Base-by-base conservation (phyloP, 2,329 filamentous ascomycete species). In the Colletotrichum sp. region DNA sequence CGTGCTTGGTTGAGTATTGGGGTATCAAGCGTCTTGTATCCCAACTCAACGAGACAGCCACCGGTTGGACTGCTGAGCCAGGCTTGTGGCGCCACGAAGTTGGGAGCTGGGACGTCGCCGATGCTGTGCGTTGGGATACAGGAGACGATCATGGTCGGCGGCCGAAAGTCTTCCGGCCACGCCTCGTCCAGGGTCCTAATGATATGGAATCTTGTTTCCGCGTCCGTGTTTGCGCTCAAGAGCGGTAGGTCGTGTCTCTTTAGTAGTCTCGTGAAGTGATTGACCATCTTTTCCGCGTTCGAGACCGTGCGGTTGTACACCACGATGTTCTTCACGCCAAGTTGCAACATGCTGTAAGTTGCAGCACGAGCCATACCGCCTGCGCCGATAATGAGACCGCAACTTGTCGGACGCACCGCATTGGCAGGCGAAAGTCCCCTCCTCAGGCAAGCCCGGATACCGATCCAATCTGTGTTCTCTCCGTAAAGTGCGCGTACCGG, bases 401-500 rank as follows among this genome's bases (percentile, higher is more conserved):
- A 90, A 3, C 88, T 89, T 12, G 84, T 87, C 0, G 90, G 86
- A 5, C 91, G 88, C 0, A 93, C 89, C 3, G 90, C 91, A 77
- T 94, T 94, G 5, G 93, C 93, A 0, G 94, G 94, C 1, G 94
- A 95, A 3, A 96, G 86, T 3, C 94, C 94, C 36, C 93, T 89
- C 8, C 92, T 90, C 57, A 96, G 90, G 80, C 93, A 95, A 5
- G 93, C 93, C 69, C 93, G 88, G 57, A 96, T 94, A 7, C 94
- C 94, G 38, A 95, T 93, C 93, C 94, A 96, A 82, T 96, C 94
- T 0, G 94, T 96, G 75, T 96, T 96, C 74, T 96, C 94, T 2
- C 94, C 94, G 77, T 95, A 94, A 0, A 96, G 86, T 0, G 92
- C 93, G 77, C 90, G 90, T 8, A 95, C 90, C 0, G 92, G 90